Conservation (phyloP, 163 green algal genomes). For the Volvox carteri region DNA sequence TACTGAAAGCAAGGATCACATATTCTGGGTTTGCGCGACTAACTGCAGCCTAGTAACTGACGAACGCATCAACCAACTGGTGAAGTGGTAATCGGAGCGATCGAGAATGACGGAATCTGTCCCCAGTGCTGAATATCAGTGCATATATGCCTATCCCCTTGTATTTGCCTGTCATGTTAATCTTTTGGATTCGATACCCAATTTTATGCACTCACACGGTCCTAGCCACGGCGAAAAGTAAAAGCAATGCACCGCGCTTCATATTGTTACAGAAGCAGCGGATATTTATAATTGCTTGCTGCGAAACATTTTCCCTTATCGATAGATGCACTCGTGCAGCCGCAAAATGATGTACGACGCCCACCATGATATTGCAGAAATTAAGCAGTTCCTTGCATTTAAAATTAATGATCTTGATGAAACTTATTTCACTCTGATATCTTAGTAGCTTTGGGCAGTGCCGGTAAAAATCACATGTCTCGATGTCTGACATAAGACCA, state of each 20-base stretch:
- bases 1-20: no score
- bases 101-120: no score
- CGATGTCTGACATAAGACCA: neutral
- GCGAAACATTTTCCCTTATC: neutral
- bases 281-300: neutral
- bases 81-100: no score
- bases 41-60: no score
- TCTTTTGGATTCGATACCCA: no score
- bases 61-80: no score
- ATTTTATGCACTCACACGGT: conserved; percentile 19
- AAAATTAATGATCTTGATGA: neutral
- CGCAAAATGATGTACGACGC: neutral
- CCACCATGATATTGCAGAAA: neutral
- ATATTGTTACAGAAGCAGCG: conserved; percentile 34
- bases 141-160: no score
- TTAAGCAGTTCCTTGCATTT: no score
- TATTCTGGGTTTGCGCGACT: no score
- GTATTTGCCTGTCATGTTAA: no score
- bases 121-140: no score
- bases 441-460: neutral
- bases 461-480: neutral
- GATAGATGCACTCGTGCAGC: neutral
- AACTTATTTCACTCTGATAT: neutral
- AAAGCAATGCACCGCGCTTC: conserved; percentile 1
- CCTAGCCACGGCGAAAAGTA: neutral